These are phyloP conservation scores for Nothophaeocryptopus gaeumannii DNA, from an alignment of 2,329 filamentous ascomycete species.

Conservation along the genomic window DNA sequence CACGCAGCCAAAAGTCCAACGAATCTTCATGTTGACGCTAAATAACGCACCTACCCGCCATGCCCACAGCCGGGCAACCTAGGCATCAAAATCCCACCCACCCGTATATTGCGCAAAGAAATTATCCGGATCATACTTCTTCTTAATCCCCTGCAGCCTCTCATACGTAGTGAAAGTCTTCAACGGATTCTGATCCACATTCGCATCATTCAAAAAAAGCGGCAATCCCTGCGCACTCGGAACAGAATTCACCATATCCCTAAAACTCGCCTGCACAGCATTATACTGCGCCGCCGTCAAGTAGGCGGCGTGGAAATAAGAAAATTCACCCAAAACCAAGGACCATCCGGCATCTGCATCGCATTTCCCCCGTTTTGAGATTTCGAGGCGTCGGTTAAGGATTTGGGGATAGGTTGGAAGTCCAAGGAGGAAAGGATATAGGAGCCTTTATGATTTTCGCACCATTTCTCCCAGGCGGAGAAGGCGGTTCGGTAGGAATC, in stretches of 20 bases:
- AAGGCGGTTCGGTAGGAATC: slow-evolving; percentile 25
- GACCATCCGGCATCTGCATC: slow-evolving; percentile 9
- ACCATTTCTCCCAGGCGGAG: slow-evolving; percentile 33
- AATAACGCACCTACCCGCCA: too few species aligned
- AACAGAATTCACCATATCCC: slow-evolving; percentile 8
- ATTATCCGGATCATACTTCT: slow-evolving; percentile 10
- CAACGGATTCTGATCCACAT: slow-evolving; percentile 5
- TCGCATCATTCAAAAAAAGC: slow-evolving; percentile 7
- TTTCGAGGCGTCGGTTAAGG: slow-evolving; percentile 4
- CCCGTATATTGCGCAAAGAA: slow-evolving; percentile 9
- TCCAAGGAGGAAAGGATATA: slow-evolving; percentile 29
- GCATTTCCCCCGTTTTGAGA: slow-evolving; percentile 4
- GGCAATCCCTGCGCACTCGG: background rate
- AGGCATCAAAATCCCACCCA: slow-evolving; percentile 8
- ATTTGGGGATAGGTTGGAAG: slow-evolving; percentile 7
- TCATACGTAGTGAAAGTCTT: slow-evolving; percentile 10
- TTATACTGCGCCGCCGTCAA: slow-evolving; percentile 3
- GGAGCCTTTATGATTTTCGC: slow-evolving; percentile 32
- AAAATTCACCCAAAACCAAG: slow-evolving; percentile 7
- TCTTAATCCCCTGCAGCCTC: slow-evolving; percentile 4
- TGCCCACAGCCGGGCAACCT: background rate
- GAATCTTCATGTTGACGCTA: too few species aligned
- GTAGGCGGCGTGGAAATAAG: background rate
- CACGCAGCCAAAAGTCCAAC: too few species aligned
- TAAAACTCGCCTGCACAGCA: slow-evolving; percentile 9